Evolutionary conservation across 805 yeast species (phyloP), one percentile per base, ranked within the genome.

Genomic region (Lipomyces sp.): DNA sequence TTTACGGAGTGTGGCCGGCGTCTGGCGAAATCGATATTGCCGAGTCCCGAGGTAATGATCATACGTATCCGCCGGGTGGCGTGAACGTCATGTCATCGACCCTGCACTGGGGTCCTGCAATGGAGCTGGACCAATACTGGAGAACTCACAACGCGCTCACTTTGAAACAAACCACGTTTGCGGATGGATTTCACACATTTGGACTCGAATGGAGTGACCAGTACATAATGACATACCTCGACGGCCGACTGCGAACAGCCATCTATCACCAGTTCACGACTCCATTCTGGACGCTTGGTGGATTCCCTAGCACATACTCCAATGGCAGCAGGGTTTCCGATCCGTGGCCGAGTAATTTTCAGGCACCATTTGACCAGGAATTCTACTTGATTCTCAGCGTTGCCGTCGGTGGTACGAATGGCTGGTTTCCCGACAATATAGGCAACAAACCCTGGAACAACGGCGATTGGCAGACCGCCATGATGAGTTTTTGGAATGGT

Each of bases 361-460:
- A 50, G 11, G 66, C 70, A 33, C 70, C 70, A 15, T 67, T 67
- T 18, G 70, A 67, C 57, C 70, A 64, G 53, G 67, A 60, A 24
- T 67, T 67, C 35, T 67, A 64, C 60, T 48, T 67, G 37, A 67
- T 67, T 29, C 30, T 67, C 33, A 60, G 64, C 60, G 67, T 67
- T n/a, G 70, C 67, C 3, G 70, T 64, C 30, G 70, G 70, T 29
- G 70, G 70, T 37, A 64, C 65, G 13, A 67, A 67, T 45, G 70
- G 67, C 15, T 67, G 39, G 53, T 67, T 67, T 53, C 54, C 61
- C 7, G 70, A 67, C 42, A 48, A 55, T 39, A 56, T 53, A 29
- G 67, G 61, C 18, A 59, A 53, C 37, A 67, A 67, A 57, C 70
- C 70, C 7, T 67, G 70, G 70, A 61, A 29, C 15, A 56, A 67